Evolutionary conservation across 495 filamentous ascomycete genomes (phyloP), one percentile per base, ranked within the genome.

Genomic region (Penicillium tannophilum): DNA sequence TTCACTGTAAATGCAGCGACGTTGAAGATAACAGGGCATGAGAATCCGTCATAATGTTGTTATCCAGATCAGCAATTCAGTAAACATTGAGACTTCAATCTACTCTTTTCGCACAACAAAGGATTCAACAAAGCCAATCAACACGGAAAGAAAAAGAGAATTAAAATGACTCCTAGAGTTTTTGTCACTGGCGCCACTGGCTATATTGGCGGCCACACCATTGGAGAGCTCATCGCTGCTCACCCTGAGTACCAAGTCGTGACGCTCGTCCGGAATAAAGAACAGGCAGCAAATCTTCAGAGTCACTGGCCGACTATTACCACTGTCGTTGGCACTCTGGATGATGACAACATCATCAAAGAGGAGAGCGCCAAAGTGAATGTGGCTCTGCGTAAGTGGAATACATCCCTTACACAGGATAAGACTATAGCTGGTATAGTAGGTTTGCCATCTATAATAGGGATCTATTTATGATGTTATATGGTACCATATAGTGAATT

Each of bases 171-270:
- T 9, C 52, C 36, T 8, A 41, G 36, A 44, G 44, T 55, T 12
- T 55, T 55, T 35, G 28, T 55, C 6, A 55, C 53, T 47, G 53
- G 53, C 44, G 53, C 53, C 26, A 33, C 53, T 36, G 53, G 53
- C 20, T 55, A 46, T n/a, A 14, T 55, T n/a, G 53, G 53, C 19
- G 52, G 52, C 36, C 52, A 54, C 8, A 28, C 36, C 19, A 28
- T 36, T n/a, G 52, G 16, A 17, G n/a, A 16, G 17, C 19, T 54
- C 17, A 54, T 54, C 14, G 36, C 52, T 24, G 14, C 35, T 11
- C 36, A 54, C 16, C 52, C 52, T 10, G 52, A 54, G 36, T 43
- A 42, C 52, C 17, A 54, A 11, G 11, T 54, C 4, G 36, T 43
- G 19, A 12, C 52, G 7, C 23, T 54, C 16, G 52, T 54, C 35